Evolutionary conservation across 345 rosid genomes (phyloP), one percentile per base, ranked within the genome.

Genomic region (Brassica juncea): DNA sequence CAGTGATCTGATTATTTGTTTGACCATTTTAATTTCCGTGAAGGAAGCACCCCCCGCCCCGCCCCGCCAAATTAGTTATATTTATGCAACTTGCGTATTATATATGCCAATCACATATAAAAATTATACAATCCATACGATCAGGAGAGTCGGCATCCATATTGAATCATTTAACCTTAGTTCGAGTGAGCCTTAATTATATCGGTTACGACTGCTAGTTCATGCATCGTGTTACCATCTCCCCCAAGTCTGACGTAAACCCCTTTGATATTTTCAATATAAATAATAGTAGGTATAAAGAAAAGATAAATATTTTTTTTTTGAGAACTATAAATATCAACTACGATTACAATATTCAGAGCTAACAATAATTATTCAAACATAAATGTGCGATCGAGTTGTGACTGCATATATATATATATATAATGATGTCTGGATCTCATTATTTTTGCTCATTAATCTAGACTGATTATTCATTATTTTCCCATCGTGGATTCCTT

Each of bases 231-330:
- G 69, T 79, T 79, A 59, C 63, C 59, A 72, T 58, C 68, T 58
- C 77, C 63, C 67, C 69, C 78, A 73, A 25, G 66, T 74, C 60
- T 69, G 82, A 74, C 82, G 82, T 80, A 52, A 80, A 80, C 82
- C 21, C 82, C 59, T 62, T 12, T 61, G 59, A 49, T 74, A 19
- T 61, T 74, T 79, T 73, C 57, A 49, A n/a, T 69, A 69, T 27
- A 27, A 67, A 47, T 68, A 42, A 12, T 7, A 59, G 15, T 27
- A 27, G 64, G 47, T 44, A 8, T 7, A 34, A 8, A 75, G 0
- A 65, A 25, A 34, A 65, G 42, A 64, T 11, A 63, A 30, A 16
- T 35, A 19, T 66, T 16, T 0, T 28, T 28, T 1, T 52, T 47
- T 47, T 14, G 8, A 31, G n/a, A 15, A 66, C 55, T 68, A 15